Evolutionary conservation across 495 filamentous ascomycete genomes (phyloP).

Genomic region (Evernia prunastri): DNA sequence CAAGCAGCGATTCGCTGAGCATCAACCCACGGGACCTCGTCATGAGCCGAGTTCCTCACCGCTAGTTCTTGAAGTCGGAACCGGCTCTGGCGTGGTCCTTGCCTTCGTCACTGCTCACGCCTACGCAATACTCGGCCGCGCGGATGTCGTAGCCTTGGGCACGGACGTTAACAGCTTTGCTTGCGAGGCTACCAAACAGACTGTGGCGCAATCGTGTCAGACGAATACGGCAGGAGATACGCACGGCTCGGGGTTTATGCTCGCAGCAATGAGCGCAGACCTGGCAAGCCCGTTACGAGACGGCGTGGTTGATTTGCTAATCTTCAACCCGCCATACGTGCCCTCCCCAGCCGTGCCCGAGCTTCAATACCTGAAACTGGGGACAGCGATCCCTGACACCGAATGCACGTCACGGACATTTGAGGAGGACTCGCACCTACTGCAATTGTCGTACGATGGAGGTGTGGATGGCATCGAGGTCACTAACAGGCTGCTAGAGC

Average conservation of each 20-base stretch:
- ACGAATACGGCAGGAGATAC: slow-evolving; percentile 14
- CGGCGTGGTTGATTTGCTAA: slow-evolving; percentile 64
- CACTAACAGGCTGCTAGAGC: slow-evolving; percentile 67
- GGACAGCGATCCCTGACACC: slow-evolving; percentile 21
- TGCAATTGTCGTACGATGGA: slow-evolving; percentile 84
- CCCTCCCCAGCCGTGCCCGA: slow-evolving; percentile 68
- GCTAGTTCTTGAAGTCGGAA: slow-evolving; percentile 77
- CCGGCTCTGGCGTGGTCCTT: slow-evolving; percentile 85
- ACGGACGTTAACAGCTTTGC: slow-evolving; percentile 79
- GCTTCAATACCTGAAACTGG: slow-evolving; percentile 34
- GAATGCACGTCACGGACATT: slow-evolving; percentile 38
- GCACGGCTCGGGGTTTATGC: slow-evolving; percentile 36
- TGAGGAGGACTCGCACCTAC: slow-evolving; percentile 67
- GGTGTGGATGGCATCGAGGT: slow-evolving; percentile 88
- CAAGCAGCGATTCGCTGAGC: slow-evolving; percentile 46
- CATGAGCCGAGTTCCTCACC: slow-evolving; percentile 37
- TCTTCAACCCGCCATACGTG: slow-evolving; percentile 97
- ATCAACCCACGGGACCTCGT: neutral
- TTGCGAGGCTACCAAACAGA: slow-evolving; percentile 60
- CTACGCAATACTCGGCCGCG: slow-evolving; percentile 60
- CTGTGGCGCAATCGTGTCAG: slow-evolving; percentile 50
- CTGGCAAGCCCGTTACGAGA: slow-evolving; percentile 52
- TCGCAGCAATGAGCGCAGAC: slow-evolving; percentile 60
- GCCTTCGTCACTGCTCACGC: slow-evolving; percentile 79
- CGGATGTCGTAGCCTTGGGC: slow-evolving; percentile 62